Base-by-base conservation (phyloP, 805 yeast genomes). In the Dipodascus geniculatus region DNA sequence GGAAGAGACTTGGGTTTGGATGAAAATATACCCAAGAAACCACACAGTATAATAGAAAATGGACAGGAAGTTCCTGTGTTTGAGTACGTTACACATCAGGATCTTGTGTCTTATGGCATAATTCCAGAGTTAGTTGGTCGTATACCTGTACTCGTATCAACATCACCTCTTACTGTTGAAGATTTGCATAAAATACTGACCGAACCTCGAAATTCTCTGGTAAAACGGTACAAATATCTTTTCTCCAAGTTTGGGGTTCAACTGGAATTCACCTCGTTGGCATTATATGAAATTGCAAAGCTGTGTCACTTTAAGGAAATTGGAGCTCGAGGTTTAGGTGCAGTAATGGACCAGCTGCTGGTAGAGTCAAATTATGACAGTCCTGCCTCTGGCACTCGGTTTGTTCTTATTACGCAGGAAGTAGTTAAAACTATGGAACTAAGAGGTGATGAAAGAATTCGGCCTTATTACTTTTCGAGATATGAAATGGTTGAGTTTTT, bases 61-160 rank as follows among this genome's bases (percentile, higher is more conserved):
- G 77, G 77, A 0, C 57, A 68, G 19, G 61, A 57, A 14, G 69
- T 70, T 0, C 65, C 76, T 1, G 76, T 80, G 0, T 62, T 80
- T 28, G 75, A 74, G 23, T 56, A 74, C 14, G 74, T 75, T 0
- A 70, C 77, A 0, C 77, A 82, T 2, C 71, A 73, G 44, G 84
- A 80, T 58, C 60, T 80, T 31, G 73, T 74, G 1, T 59, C 73
- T 31, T 80, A 65, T 63, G 85, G 85, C 1, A 57, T 80, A 62
- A 79, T 80, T 31, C 84, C 85, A 0, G 85, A 80, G 60, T 63
- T 80, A 2, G 69, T 80, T 22, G 85, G 85, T 3, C 68, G 85
- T 57, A 77, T 80, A 9, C 84, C 85, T 1, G 68, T 78, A 1
- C 68, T 79, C 2, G 73, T 82, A 0, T 74, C 79, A 1, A 60